Evolutionary conservation across 2,329 filamentous ascomycete genomes (phyloP), one percentile per base, ranked within the genome.

Genomic region (Hymenoscyphus repandus): DNA sequence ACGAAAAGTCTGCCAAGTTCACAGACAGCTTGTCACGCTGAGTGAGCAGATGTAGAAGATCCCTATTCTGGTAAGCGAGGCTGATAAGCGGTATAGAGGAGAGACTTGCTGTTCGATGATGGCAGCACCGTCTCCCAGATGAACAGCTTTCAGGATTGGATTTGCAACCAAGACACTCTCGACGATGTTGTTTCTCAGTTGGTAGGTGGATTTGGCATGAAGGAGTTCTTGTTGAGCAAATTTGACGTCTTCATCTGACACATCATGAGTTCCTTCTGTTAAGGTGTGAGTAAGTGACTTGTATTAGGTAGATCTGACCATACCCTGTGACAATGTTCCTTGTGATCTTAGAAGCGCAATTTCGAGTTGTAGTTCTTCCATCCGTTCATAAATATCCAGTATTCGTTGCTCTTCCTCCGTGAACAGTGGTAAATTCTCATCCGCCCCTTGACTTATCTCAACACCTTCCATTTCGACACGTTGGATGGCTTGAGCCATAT

Each of bases 61-160:
- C 60, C 51, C 59, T 62, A 18, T 54, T 46, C 41, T n/a, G 37
- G 20, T 54, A 15, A 60, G 42, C 57, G 20, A n/a, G 38, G 46
- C 48, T 50, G 32, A 22, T 32, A 18, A 39, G 34, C 15, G 18
- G 49, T 31, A 37, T 12, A 33, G 37, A 13, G 4, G 17, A 47
- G 22, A 27, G 5, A 20, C 66, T 49, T 74, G 88, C 88, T 82
- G 79, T 69, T 93, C 88, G 47, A 83, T 74, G 40, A 80, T 78
- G 2, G 81, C 79, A 15, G 81, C 78, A 53, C 80, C 76, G 11
- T 78, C 79, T 39, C 82, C 82, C 53, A 79, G 73, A 66, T 95
- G 88, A 36, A 92, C 82, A 6, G 89, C 85, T 62, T 87, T 88
- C 51, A 95, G 72, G 37, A 88, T 82, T 6, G 90, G 88, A 61